phyloP scores from a whole-genome alignment of 2,329 filamentous ascomycete genomes.

The Talaromyces funiculosus region DNA sequence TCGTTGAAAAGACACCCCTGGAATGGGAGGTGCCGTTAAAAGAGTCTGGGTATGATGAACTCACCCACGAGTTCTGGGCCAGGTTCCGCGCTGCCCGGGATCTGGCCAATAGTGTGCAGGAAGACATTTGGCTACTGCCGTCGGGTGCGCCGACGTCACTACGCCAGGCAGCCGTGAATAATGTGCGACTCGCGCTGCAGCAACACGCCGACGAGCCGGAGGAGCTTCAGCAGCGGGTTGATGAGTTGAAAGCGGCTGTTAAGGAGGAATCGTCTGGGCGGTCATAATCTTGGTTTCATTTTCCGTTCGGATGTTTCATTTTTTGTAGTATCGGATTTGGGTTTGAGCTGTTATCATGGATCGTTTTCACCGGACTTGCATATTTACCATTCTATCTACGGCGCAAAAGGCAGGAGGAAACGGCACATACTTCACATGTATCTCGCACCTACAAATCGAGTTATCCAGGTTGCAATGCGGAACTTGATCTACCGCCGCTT shows the following conservation, averaged over 20 bases:
- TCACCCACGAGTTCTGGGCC: slow-evolving; percentile 21
- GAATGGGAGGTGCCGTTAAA: slow-evolving; percentile 21
- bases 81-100: slow-evolving; percentile 14
- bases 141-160: slow-evolving; percentile 3
- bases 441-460: neutral
- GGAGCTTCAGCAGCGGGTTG: slow-evolving; percentile 15
- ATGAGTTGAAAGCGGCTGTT: slow-evolving; percentile 13
- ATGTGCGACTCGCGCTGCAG: slow-evolving; percentile 14
- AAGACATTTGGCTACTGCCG: slow-evolving; percentile 17
- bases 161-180: slow-evolving; percentile 13
- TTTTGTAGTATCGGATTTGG: neutral
- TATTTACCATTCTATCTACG: no score
- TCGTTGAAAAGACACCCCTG: slow-evolving; percentile 17
- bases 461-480: neutral
- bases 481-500: neutral
- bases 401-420: neutral
- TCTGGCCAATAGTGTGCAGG: slow-evolving; percentile 16
- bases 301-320: neutral
- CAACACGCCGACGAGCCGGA: slow-evolving; percentile 15
- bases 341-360: neutral
- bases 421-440: neutral
- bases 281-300: neutral
- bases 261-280: slow-evolving; percentile 4
- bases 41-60: slow-evolving; percentile 19
- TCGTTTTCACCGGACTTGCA: no score